Base-by-base conservation (phyloP, 2,329 filamentous ascomycete species). In the Apiospora malaysiana region DNA sequence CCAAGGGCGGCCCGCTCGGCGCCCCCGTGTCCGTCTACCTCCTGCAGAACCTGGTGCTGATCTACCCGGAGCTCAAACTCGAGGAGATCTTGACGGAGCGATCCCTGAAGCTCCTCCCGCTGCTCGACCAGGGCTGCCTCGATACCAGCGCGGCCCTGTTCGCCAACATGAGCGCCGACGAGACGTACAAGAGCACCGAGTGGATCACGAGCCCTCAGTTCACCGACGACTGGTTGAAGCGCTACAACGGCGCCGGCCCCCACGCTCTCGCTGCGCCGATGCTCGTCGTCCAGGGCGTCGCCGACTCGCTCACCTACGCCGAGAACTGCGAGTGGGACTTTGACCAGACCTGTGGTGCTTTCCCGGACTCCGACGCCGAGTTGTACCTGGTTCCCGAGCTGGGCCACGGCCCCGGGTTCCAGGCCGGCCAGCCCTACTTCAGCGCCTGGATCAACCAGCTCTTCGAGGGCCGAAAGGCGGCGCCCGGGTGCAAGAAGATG, bases 341-440 rank as follows among this genome's bases (percentile, higher is more conserved):
- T 8, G 23, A 70, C 46, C 46, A 42, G 43, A 71, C 70, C n/a
- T 71, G 70, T 68, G 70, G 4, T 32, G 59, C 59, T 1, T n/a
- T 45, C 68, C 70, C 68, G 32, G 46, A 40, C 10, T 68, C 56
- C 56, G 37, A 46, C 37, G 25, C 67, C 63, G 70, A 71, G 42
- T 42, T 67, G 7, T 46, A 40, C 18, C 27, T 67, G 27, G 46
- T 71, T n/a, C 46, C 63, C 10, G 68, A 68, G 23, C 40, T 71
- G 18, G 49, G 68, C 46, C 70, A 71, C 12, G 67, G 47, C 9
- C 47, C 51, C 2, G 70, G 45, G 4, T 51, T 69, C 68, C 68
- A 66, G n/a, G 68, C 70, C 37, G 68, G 70, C 4, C 70, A 71
- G 59, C 45, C n/a, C n/a, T 25, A 66, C 46, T 70, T 68, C 59